phyloP scores from a whole-genome alignment of 2,329 filamentous ascomycete species.

The Colletotrichum zoysiae region DNA sequence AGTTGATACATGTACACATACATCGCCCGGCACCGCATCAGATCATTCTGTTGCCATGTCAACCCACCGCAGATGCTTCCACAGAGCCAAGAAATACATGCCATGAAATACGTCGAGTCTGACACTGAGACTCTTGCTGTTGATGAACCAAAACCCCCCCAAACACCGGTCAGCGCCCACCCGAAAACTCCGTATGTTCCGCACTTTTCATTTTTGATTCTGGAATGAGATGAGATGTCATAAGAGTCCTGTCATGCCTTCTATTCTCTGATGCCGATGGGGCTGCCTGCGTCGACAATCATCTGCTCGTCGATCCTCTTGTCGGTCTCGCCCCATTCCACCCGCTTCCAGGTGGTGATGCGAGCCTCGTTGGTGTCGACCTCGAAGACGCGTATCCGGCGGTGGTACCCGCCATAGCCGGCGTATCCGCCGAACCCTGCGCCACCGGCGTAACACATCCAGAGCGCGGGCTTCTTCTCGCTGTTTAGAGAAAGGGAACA shows the following conservation, averaged over 20 bases:
- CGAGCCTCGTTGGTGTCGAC: constrained; percentile 91
- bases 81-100: constrained; percentile 23
- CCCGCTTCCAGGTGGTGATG: constrained; percentile 91
- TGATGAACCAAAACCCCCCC: constrained; percentile 4
- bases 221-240: neutral
- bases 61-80: constrained; percentile 19
- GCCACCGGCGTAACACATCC: constrained; percentile 98
- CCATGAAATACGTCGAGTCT: constrained; percentile 15
- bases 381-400: constrained; percentile 89
- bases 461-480: constrained; percentile 75
- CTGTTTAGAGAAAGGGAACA: constrained; percentile 77
- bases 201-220: neutral
- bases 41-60: constrained; percentile 1
- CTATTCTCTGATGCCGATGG: constrained; percentile 44
- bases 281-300: constrained; percentile 72
- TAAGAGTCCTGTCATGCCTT: constrained; percentile 11
- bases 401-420: constrained; percentile 87
- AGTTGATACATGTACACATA: constrained; percentile 23
- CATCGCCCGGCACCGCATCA: constrained; percentile 11
- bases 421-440: constrained; percentile 95
- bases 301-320: constrained; percentile 72
- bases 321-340: constrained; percentile 74
- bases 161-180: constrained; percentile 27
- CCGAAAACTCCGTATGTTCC: constrained; percentile 32
- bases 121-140: constrained; percentile 6